These are phyloP conservation scores for Cutaneotrichosporon dermatis DNA, from an alignment of 1,284 basidiomycete species.

Conservation along the genomic window DNA sequence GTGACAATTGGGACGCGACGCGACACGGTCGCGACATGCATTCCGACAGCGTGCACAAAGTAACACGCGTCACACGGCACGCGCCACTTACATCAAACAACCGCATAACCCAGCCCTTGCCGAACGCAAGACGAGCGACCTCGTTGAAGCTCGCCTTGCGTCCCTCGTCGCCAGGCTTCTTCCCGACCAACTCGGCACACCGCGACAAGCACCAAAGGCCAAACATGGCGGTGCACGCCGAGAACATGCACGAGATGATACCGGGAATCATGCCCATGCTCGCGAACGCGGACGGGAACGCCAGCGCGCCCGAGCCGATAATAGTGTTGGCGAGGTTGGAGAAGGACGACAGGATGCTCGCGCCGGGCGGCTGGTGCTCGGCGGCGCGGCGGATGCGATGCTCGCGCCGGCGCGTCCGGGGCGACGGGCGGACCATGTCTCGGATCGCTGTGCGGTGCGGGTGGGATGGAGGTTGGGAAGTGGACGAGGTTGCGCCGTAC, in stretches of 20 bases:
- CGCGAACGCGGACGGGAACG: slow-evolving; percentile 66
- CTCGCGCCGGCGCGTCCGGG: slow-evolving; percentile 6
- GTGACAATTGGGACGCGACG: not conserved
- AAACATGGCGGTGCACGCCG: slow-evolving; percentile 72
- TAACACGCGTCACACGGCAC: not conserved
- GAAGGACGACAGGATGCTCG: slow-evolving; percentile 29
- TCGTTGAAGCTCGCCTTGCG: slow-evolving; percentile 78
- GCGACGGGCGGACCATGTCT: slow-evolving; percentile 1
- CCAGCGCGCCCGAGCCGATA: slow-evolving; percentile 70
- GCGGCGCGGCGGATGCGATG: slow-evolving; percentile 10
- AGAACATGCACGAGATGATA: slow-evolving; percentile 80
- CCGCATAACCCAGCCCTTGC: slow-evolving; percentile 46
- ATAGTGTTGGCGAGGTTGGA: slow-evolving; percentile 76
- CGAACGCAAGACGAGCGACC: slow-evolving; percentile 75
- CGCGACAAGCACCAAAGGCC: slow-evolving; percentile 85
- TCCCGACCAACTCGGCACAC: slow-evolving; percentile 69
- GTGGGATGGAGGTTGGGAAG: not conserved
- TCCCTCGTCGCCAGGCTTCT: slow-evolving; percentile 48
- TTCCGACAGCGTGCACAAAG: not conserved
- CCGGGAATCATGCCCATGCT: slow-evolving; percentile 82
- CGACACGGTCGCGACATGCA: not conserved
- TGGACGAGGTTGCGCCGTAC: not conserved
- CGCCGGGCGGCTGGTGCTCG: slow-evolving; percentile 12
- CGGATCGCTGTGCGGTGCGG: not conserved
- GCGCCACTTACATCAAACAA: slow-evolving; percentile 41